Evolutionary conservation across 371 early-diverging fungal genomes (phyloP).

Genomic region (Mortierella sp.): DNA sequence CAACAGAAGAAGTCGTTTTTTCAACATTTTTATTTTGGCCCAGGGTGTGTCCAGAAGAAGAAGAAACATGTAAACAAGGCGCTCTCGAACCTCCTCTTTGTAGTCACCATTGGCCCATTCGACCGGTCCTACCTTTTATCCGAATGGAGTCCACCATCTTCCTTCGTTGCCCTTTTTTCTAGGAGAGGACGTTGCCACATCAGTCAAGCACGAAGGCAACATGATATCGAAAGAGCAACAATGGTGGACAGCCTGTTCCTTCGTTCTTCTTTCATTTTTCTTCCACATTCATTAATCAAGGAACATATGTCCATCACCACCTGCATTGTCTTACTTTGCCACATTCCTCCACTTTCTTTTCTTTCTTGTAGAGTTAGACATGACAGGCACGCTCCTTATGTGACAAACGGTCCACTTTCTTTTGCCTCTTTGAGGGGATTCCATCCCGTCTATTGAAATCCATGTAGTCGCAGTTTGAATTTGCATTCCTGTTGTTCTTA

Average conservation of each 20-base stretch:
- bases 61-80: neutral
- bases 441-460: too few species aligned
- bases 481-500: too few species aligned
- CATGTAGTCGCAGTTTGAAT: too few species aligned
- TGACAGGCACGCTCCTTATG: too few species aligned
- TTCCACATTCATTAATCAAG: neutral
- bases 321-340: too few species aligned
- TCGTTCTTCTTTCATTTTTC: neutral
- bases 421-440: too few species aligned
- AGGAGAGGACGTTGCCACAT: neutral
- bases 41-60: neutral
- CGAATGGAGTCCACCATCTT: neutral
- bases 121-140: conserved; percentile 4
- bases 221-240: neutral
- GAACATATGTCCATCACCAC: too few species aligned
- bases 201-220: neutral
- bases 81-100: neutral
- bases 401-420: too few species aligned
- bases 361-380: too few species aligned
- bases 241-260: neutral
- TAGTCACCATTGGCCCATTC: neutral
- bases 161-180: neutral
- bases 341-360: too few species aligned
- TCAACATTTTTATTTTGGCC: neutral
- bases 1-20: neutral